Base-by-base conservation (phyloP, 441 rosid genomes). In the Gossypium gossypioides region DNA sequence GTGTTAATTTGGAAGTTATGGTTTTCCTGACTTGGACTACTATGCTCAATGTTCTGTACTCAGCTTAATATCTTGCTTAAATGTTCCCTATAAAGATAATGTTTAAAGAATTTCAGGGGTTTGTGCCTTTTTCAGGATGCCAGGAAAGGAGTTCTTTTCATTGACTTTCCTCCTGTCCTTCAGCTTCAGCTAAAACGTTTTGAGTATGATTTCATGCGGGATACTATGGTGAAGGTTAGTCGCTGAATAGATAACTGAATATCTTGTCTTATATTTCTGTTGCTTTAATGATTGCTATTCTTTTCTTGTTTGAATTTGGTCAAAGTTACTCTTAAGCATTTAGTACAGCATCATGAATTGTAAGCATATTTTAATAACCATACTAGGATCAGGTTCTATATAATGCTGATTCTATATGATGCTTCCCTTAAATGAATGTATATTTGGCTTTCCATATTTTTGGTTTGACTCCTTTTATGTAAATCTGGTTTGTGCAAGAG, bases 111-210 rank as follows among this genome's bases (percentile, higher is more conserved):
- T 32, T 72, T 73, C 12, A 61, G 63, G 71, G 52, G 46, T 57
- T 71, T 71, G 69, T 72, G 55, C 22, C 59, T 63, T 76, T 69
- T 65, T 44, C 87, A 89, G 93, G 93, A 89, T 83, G 93, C 93
- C 37, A 86, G 82, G 80, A 89, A 87, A 74, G 91, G 93, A 59
- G 91, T 89, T 76, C 80, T 86, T 37, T 89, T 89, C 79, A 86
- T 87, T 25, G 91, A 87, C 81, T 89, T 89, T 61, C 93, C 93
- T 65, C 91, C 93, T 4, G 93, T 89, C 54, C 93, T 89, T 86
- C 91, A 87, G 73, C 93, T 89, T 76, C 93, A 89, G 77, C 76
- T 89, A 59, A 89, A 89, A 80, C 83, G 93, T 22, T 89, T 89
- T 84, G 93, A 87, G 72, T 89, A 89, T 76, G 91, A 89, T 79